Evolutionary conservation across 2,329 filamentous ascomycete genomes (phyloP).

Genomic region (Trichoderma sp.): DNA sequence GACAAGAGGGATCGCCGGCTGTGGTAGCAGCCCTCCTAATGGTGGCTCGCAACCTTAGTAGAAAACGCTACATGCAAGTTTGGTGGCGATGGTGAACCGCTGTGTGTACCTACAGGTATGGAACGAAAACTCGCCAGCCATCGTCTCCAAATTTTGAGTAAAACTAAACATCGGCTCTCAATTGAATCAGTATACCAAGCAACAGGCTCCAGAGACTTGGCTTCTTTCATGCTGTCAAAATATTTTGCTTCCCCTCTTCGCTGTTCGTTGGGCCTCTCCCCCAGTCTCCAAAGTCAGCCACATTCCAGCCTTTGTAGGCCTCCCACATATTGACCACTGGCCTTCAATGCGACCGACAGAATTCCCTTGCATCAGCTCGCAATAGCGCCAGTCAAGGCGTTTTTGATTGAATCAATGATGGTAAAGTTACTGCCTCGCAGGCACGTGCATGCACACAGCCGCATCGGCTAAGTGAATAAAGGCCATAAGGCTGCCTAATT

Average conservation of each 20-base stretch:
- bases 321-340: background rate
- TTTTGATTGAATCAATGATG: background rate
- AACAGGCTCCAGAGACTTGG: background rate
- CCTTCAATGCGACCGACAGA: background rate
- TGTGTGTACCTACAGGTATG: background rate
- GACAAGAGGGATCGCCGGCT: background rate
- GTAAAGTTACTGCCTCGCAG: background rate
- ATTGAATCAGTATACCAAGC: background rate
- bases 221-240: background rate
- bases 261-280: background rate
- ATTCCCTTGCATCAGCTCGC: background rate
- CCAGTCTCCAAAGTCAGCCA: background rate
- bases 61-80: too few species aligned
- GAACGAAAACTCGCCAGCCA: background rate
- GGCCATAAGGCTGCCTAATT: background rate
- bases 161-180: background rate
- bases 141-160: background rate
- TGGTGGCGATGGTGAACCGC: too few species aligned
- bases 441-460: background rate
- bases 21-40: background rate
- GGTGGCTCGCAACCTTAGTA: background rate
- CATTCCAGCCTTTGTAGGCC: background rate
- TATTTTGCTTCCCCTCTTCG: background rate
- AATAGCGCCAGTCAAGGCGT: background rate
- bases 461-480: background rate